Evolutionary conservation across 176 grass and related monocot genomes (phyloP), one percentile per base, ranked within the genome.

Genomic region (Oryza coarctata): DNA sequence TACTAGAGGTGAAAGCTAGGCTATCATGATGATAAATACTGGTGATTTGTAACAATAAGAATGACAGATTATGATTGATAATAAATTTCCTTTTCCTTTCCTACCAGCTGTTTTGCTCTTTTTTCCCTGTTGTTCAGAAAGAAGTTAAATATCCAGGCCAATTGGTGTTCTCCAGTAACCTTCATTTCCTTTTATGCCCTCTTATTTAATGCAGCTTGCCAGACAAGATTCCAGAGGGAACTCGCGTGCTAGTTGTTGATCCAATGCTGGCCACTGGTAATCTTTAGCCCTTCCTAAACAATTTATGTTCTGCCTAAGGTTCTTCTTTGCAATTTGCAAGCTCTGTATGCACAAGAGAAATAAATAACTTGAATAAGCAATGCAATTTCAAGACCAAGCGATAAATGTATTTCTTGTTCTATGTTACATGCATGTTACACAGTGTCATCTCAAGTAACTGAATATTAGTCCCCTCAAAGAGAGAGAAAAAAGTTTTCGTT

Each of bases 251-350:
- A 86, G 85, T 94, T 88, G 85, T 99, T 69, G 93, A 99, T 82
- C 96, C 96, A 70, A 95, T 99, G 96, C 83, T 99, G 35, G 96
- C 96, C 35, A 99, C 96, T 9, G 93, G 93, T 99, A 91, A 68
- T 38, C 35, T 77, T 83, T 58, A 57, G 3, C 33, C 80, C 26
- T 87, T 58, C 18, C 30, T 82, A 61, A 77, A 82, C 34, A 67
- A 36, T 34, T 60, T 67, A 7, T 72, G 22, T 80, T 23, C 28
- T 73, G 33, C 35, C 35, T 77, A 66, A 10, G 6, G 1, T 73
- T 78, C 68, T 74, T 83, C 9, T n/a, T 60, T 60, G 49, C 55
- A 60, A 14, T 2, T 7, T 67, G 23, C 1, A 27, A 67, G 47
- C 29, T 27, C 50, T 3, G 0, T 18, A 9, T 50, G 8, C 52